Percentiles rank a stretch among this genome's conserved stretches.
Evolutionary conservation across 1,284 basidiomycete species (phyloP).

Genomic region (Filobasidium uniguttulatum): DNA sequence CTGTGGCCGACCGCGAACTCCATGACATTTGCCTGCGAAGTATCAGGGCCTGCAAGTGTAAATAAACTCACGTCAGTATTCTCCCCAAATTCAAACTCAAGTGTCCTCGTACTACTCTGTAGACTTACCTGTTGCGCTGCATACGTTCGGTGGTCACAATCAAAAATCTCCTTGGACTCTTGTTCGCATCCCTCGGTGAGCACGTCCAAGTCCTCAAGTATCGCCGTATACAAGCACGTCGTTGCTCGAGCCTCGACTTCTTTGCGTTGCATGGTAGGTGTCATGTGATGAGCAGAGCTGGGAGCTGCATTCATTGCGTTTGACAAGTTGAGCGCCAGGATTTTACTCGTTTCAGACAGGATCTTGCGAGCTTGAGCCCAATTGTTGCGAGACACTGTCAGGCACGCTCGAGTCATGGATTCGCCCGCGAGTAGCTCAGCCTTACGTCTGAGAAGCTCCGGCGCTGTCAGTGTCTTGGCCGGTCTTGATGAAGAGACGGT

Average conservation of each 20-base stretch:
- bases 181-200: slow-evolving; percentile 74
- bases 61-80: too few relatives aligned
- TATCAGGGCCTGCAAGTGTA: slow-evolving; percentile 2
- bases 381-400: slow-evolving; percentile 75
- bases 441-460: slow-evolving; percentile 72
- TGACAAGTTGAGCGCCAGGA: slow-evolving; percentile 67
- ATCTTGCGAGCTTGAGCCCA: slow-evolving; percentile 73
- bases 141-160: slow-evolving; percentile 75
- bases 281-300: slow-evolving; percentile 16
- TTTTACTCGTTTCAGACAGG: slow-evolving; percentile 72
- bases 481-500: slow-evolving; percentile 47
- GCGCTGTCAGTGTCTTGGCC: slow-evolving; percentile 49
- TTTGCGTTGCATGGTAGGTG: slow-evolving; percentile 43
- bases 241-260: slow-evolving; percentile 56
- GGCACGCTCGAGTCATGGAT: slow-evolving; percentile 83
- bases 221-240: slow-evolving; percentile 63
- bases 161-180: slow-evolving; percentile 77
- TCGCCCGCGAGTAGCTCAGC: slow-evolving; percentile 88
- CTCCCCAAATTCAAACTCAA: too few relatives aligned
- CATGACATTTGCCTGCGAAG: slow-evolving; percentile 10
- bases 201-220: slow-evolving; percentile 68
- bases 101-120: too few relatives aligned
- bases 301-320: slow-evolving; percentile 58
- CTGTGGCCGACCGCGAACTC: slow-evolving; percentile 7
- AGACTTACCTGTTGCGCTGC: slow-evolving; percentile 65